Base-by-base conservation (phyloP, 768 basidiomycete species). In the Trametes maxima region DNA sequence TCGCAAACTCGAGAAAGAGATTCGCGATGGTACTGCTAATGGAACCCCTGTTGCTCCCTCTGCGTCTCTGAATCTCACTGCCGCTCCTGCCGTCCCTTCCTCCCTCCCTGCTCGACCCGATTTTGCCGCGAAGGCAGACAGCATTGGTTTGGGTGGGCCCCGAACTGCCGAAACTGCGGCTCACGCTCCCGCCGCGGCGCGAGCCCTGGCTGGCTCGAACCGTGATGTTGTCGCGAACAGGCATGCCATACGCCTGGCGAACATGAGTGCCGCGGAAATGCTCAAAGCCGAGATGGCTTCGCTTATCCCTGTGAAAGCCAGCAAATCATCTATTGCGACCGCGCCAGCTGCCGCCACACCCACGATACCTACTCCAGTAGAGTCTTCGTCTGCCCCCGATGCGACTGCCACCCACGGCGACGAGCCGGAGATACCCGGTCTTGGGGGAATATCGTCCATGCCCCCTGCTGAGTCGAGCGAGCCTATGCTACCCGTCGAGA, bases 251-350 rank as follows among this genome's bases (percentile, higher is more conserved):
- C 86, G 95, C 62, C 88, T 96, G 85, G 96, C 96, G 28, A 98
- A 98, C 72, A 85, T 98, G 86, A 93, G 87, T 78, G 96, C 96
- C 46, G 95, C 95, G 57, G 93, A 98, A 73, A 84, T 89, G 73
- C 80, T 98, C 68, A 95, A 93, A 76, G 94, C 93, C 53, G 93
- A 98, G 75, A 75, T 98, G 65, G 83, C 87, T 65, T 84, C 86
- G 21, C 70, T 79, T 46, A 65, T 74, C 54, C 77, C 82, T 13
- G 72, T 78, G 52, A 80, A 78, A 66, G 66, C 74, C 14, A 71
- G 74, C 6, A 50, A 65, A 57, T 59, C 47, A 39, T 67, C 67
- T 39, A n/a, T 54, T 55, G 22, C 70, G 42, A 47, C 66, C 47
- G 37, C 69, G 28, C 47, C 67, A n/a, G 55, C 37, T 54, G 50